Base-by-base conservation (phyloP, 805 yeast species). In the Yarrowia sp. region DNA sequence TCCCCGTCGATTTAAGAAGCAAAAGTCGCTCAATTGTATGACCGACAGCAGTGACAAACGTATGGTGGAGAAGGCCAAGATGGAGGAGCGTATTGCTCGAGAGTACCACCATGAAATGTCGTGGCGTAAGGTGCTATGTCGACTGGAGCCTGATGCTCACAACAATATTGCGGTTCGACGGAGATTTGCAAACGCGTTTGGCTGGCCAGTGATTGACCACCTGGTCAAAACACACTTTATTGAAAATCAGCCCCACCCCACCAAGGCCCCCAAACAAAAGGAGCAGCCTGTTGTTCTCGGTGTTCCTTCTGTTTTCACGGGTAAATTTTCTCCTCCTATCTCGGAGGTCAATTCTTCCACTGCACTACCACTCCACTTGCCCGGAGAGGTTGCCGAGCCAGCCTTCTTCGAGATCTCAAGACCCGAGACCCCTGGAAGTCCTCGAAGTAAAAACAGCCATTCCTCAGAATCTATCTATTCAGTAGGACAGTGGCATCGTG, bases 131-230 rank as follows among this genome's bases (percentile, higher is more conserved):
- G 97, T 95, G 2, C 76, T 95, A 28, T 97, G 92, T 1, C 85
- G 85, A 46, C 77, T 95, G 68, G 83, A 85, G 68, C 97, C 98
- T 0, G 99, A 93, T 74, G 97, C 99, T 0, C 99, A 93, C 72
- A 93, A 93, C 71, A 93, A 92, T 71, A 92, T 95, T 30, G 81
- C 90, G 28, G 98, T 93, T 1, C 79, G 99, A 67, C 81, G 99
- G 69, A 78, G 90, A 67, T 95, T 90, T 78, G 87, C 96, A 6
- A 93, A 93, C 76, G 95, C 97, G 0, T 92, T 88, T 76, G 99
- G 99, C 1, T 91, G 97, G 95, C 90, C 89, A 0, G 96, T 91
- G 0, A 80, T 93, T n/a, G 88, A 87, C 48, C 97, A 93, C 74
- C 71, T 92, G 68, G 89, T 88, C 0, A 79, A 82, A 16, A 82